Base-by-base conservation (phyloP, 305 asterid species). In the Fraxinus latifolia region DNA sequence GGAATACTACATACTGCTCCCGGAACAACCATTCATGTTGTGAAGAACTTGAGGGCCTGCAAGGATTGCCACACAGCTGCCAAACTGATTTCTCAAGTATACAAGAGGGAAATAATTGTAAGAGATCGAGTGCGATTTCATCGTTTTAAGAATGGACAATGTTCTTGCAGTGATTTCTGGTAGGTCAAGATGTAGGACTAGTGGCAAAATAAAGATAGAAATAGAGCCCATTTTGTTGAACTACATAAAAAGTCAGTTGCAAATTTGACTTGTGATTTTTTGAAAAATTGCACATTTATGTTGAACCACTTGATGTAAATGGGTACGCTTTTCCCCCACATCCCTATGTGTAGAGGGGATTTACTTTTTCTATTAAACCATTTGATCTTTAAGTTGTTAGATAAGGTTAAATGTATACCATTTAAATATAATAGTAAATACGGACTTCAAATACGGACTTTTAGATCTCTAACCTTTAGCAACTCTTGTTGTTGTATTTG, bases 151-250 rank as follows among this genome's bases (percentile, higher is more conserved):
- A 12, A 72, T n/a, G 92, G 91, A 7, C 68, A 77, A 14, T 88
- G 92, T 83, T 88, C 90, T 60, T 88, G 92, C 79, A 84, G 74
- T 77, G 88, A 89, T 84, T 89, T 80, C 50, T 88, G 91, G 91
- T 85, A 89, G 87, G n/a, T 77, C 6, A 2, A 60, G 21, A 33
- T 53, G 74, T 60, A 19, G 29, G 9, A 5, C 68, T 58, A 19
- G 29, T 60, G 71, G 65, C 25, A 55, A 55, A 55, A 55, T 55
- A 55, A 55, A n/a, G 25, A 55, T 21, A 8, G 31, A 19, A 60
- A 60, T 8, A 21, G 14, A 19, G 31, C 70, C 70, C 70, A 21
- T 60, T 6, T 60, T 27, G 70, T 60, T 60, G 70, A 21, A 60
- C 29, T 58, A 17, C 68, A 5, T 19, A 19, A 58, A 21, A 21